Base-by-base conservation (phyloP, 176 grass and related monocot species). In the Aegilops tauschii region DNA sequence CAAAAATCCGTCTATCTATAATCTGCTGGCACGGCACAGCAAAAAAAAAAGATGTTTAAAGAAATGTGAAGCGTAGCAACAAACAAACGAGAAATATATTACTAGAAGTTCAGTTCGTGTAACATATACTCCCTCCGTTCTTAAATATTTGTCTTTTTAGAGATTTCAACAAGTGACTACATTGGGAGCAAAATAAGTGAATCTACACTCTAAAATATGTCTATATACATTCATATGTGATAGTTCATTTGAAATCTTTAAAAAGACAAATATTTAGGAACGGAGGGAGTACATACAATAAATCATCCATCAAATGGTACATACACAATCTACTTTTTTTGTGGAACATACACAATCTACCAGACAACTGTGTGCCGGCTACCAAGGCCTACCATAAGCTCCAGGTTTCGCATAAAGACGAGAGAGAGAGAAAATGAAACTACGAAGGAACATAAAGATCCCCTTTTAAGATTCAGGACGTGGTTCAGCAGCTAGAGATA, bases 291-390 rank as follows among this genome's bases (percentile, higher is more conserved):
- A 39, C 21, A n/a, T 25, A 77, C n/a, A 80, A 64, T 32, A 64
- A 16, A 78, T 21, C 40, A 89, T 37, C 44, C 56, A 89, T n/a
- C 59, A 44, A 44, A 20, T 85, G 31, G n/a, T 80, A 85, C 58
- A 85, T 80, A 74, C 76, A 85, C 0, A 23, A 65, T 50, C 65
- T 37, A 70, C 61, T 52, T 17, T 52, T 17, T 4, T 5, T 52
- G 49, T 4, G 14, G 4, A 50, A 84, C 58, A 85, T 80, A 74
- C 76, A 89, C 0, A 40, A 73, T 49, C 65, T 50, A 70, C 61
- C 1, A 25, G 16, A 66, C 80, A 80, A 58, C 18, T 58, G 18
- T 58, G 52, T 20, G 17, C 5, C 52, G 17, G 52, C 52, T 56
- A 56, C 52, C 52, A 56, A 20, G 17, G 0, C 52, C 52, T 56